Conservation (phyloP, 163 green algal genomes). For the Chlamydomonas reinhardtii region DNA sequence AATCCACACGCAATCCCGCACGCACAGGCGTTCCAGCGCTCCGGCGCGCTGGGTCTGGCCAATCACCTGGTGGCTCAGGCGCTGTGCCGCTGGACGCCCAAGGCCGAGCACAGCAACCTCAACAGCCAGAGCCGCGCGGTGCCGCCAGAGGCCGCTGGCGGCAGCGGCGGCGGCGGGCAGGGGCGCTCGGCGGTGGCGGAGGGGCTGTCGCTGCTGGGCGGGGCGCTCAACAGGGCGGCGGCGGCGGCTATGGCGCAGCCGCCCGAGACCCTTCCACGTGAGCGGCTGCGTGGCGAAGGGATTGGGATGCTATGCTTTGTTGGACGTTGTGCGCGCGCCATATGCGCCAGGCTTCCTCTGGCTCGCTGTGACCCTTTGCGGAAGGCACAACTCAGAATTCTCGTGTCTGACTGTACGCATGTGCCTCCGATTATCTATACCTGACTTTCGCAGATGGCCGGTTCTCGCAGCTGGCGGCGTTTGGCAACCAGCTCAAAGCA, state of each 20-base stretch:
- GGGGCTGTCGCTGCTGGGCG: constrained; percentile 4
- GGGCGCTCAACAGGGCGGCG: neutral
- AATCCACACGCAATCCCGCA: neutral
- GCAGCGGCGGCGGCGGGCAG: neutral
- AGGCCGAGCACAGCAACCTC: no score
- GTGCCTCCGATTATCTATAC: no score
- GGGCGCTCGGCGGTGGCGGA: neutral
- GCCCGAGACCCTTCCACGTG: neutral
- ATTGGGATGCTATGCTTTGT: no score
- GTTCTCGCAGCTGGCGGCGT: neutral
- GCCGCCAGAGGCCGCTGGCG: no score
- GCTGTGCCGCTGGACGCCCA: constrained; percentile 20
- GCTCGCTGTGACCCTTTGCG: no score
- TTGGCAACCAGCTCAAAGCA: neutral
- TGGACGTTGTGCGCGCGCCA: no score
- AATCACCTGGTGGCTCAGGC: constrained; percentile 29
- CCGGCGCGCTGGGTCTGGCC: constrained; percentile 29
- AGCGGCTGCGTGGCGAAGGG: no score
- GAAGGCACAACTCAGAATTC: no score
- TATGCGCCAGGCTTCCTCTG: no score
- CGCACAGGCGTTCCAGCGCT: constrained; percentile 11
- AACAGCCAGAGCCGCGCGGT: no score
- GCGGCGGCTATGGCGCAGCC: neutral
- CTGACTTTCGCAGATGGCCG: neutral
- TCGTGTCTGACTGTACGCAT: no score